These are phyloP conservation scores for Catenaria anguillulae DNA, from an alignment of 371 early-diverging fungal species.

Conservation along the genomic window DNA sequence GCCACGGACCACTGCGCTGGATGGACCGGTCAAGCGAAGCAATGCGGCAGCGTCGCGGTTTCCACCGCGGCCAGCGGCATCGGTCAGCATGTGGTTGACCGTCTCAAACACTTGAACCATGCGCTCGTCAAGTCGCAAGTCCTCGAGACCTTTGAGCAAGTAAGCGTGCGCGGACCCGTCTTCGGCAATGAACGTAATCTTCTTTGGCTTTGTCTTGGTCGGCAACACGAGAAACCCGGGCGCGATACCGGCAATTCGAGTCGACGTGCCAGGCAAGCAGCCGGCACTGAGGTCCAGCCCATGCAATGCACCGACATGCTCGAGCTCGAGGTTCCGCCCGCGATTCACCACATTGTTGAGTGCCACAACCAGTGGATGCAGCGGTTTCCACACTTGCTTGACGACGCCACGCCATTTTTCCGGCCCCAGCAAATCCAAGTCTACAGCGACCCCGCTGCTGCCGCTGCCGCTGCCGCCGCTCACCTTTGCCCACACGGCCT, in stretches of 20 bases:
- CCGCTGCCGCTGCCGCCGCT: too few species aligned
- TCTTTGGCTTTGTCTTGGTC: slow-evolving; percentile 84
- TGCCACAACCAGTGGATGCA: not conserved
- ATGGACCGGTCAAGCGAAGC: too few species aligned
- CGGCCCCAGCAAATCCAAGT: too few species aligned
- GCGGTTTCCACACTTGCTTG: not conserved
- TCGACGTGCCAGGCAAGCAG: slow-evolving; percentile 25
- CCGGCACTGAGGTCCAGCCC: slow-evolving; percentile 51
- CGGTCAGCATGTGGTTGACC: slow-evolving; percentile 46
- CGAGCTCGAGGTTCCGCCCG: slow-evolving; percentile 25
- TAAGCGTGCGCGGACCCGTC: slow-evolving; percentile 64
- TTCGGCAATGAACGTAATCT: slow-evolving; percentile 48
- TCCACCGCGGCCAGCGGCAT: not conserved
- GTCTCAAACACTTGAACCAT: slow-evolving; percentile 68
- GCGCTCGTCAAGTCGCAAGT: slow-evolving; percentile 80
- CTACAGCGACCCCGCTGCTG: too few species aligned
- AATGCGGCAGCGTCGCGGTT: not conserved
- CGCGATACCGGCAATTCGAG: slow-evolving; percentile 48
- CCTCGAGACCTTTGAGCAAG: slow-evolving; percentile 80
- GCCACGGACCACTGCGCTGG: slow-evolving; percentile 32
- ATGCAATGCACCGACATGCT: slow-evolving; percentile 33
- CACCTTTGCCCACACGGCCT: not conserved
- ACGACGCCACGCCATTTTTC: too few species aligned
- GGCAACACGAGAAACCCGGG: slow-evolving; percentile 45
- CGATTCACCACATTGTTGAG: not conserved